Evolutionary conservation across 2,329 filamentous ascomycete species (phyloP).

Genomic region (Trichoderma sp.): DNA sequence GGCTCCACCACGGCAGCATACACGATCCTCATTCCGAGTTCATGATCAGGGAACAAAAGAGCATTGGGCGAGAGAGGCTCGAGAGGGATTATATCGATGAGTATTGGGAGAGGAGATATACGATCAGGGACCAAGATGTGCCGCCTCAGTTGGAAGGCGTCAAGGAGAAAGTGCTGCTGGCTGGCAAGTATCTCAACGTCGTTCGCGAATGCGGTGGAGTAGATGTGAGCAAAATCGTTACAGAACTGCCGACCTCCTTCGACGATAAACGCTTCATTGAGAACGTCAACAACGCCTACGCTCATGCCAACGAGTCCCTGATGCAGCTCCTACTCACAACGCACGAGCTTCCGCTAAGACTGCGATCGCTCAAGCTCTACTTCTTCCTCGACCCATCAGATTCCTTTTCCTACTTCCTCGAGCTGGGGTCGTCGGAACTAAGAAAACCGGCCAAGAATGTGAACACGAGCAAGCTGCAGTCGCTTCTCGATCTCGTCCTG

Average conservation of each 20-base stretch:
- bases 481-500: conserved; percentile 89
- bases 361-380: conserved; percentile 95
- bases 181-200: conserved; percentile 97
- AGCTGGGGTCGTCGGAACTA: conserved; percentile 85
- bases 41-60: conserved; percentile 92
- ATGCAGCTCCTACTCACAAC: conserved; percentile 90
- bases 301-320: conserved; percentile 90
- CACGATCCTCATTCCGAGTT: conserved; percentile 94
- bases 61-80: conserved; percentile 84
- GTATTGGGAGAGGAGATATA: conserved; percentile 98
- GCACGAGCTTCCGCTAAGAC: conserved; percentile 81
- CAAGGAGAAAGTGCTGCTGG: conserved; percentile 91
- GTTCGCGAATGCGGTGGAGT: conserved; percentile 96
- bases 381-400: conserved; percentile 98
- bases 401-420: conserved; percentile 97
- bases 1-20: conserved; percentile 95
- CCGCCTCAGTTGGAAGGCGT: conserved; percentile 89
- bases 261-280: conserved; percentile 91
- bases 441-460: conserved; percentile 86
- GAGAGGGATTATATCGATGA: conserved; percentile 98
- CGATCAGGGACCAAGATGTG: conserved; percentile 85
- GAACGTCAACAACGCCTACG: conserved; percentile 94
- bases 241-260: conserved; percentile 87
- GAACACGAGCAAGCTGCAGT: conserved; percentile 92
- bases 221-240: conserved; percentile 84